Conservation (phyloP, 2,329 filamentous ascomycete species). For the Neonectria magnoliae region DNA sequence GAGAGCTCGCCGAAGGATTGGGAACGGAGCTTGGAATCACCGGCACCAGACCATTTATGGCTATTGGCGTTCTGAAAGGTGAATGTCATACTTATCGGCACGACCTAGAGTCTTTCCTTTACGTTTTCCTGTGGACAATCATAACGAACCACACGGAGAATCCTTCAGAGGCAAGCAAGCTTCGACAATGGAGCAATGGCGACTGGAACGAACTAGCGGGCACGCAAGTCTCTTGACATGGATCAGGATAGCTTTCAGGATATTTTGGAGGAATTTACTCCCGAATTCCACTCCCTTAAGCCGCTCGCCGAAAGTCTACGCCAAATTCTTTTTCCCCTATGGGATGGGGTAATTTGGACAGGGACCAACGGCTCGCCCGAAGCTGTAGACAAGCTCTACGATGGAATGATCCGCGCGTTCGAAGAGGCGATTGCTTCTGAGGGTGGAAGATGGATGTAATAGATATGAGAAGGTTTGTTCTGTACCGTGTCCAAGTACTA, state of each 20-base stretch:
- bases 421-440: slow-evolving; percentile 28
- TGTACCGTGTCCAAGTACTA: no score
- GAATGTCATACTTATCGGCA: slow-evolving; percentile 35
- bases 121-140: slow-evolving; percentile 34
- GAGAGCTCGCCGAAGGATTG: slow-evolving; percentile 14
- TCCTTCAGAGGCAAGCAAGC: slow-evolving; percentile 25
- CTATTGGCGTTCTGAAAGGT: slow-evolving; percentile 31
- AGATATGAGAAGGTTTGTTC: no score
- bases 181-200: slow-evolving; percentile 26
- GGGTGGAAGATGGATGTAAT: neutral
- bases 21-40: slow-evolving; percentile 16
- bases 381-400: slow-evolving; percentile 30
- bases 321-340: slow-evolving; percentile 30
- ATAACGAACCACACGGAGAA: slow-evolving; percentile 16
- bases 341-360: slow-evolving; percentile 26
- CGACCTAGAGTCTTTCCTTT: slow-evolving; percentile 44
- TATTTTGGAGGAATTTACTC: slow-evolving; percentile 32
- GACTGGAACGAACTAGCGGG: slow-evolving; percentile 2
- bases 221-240: neutral
- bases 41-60: slow-evolving; percentile 41
- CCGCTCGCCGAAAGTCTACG: slow-evolving; percentile 31
- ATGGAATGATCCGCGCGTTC: slow-evolving; percentile 29
- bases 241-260: neutral
- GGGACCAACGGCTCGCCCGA: slow-evolving; percentile 27
- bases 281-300: slow-evolving; percentile 29